Percentiles rank a stretch among this genome's conserved stretches.
phyloP scores from a whole-genome alignment of 345 rosid species.

The Lepidium africanum region DNA sequence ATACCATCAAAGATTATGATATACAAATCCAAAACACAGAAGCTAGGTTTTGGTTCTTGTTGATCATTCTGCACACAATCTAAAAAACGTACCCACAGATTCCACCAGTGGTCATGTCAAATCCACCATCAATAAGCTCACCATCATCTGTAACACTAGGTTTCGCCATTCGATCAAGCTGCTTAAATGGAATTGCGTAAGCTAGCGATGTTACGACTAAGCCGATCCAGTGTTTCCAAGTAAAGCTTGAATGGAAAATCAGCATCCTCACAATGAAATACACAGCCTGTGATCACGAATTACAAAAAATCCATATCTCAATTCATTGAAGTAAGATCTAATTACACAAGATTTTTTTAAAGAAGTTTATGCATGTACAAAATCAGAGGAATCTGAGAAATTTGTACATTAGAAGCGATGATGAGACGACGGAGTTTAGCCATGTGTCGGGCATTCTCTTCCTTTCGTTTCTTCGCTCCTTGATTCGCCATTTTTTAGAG shows the following conservation, averaged over 20 bases:
- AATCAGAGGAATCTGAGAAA: neutral
- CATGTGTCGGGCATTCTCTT: neutral
- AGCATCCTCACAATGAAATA: neutral
- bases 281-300: neutral
- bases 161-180: neutral
- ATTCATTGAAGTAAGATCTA: neutral
- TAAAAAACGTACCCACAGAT: neutral
- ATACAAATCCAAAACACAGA: neutral
- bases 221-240: slow-evolving; percentile 8
- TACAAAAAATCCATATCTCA: neutral
- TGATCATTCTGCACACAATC: neutral
- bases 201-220: neutral
- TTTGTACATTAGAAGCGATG: neutral
- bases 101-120: slow-evolving; percentile 4
- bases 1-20: neutral
- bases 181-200: slow-evolving; percentile 5
- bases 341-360: neutral
- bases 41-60: neutral
- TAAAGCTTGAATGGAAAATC: neutral
- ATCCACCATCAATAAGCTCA: slow-evolving; percentile 11
- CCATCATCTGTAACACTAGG: slow-evolving; percentile 5
- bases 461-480: slow-evolving; percentile 10
- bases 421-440: neutral
- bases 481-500: neutral
- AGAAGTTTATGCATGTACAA: no score